Conservation (phyloP, 352 stramenopile genomes). For the Blastocystis sp. region DNA sequence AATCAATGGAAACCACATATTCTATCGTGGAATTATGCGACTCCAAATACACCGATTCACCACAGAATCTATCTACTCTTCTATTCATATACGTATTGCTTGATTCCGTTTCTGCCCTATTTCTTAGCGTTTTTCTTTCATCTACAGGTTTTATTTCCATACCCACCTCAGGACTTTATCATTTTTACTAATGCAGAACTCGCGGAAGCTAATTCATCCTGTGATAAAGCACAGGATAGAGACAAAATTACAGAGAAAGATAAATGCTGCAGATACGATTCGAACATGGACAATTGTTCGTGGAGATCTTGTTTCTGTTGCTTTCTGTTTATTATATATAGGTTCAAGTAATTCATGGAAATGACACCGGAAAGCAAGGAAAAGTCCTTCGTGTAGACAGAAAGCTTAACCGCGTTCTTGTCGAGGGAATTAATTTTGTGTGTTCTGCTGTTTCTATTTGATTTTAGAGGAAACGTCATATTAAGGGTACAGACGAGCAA, state of each 20-base stretch:
- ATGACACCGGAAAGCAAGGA: slow-evolving; percentile 63
- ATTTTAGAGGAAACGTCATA: slow-evolving; percentile 41
- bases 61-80: not conserved
- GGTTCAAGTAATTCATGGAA: slow-evolving; percentile 62
- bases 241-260: slow-evolving; percentile 21
- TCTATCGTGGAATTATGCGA: not conserved
- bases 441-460: not conserved
- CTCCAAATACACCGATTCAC: not conserved
- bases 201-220: not conserved
- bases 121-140: not conserved
- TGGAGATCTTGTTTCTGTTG: not conserved
- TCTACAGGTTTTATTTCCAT: not conserved
- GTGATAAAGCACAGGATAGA: slow-evolving; percentile 31
- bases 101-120: not conserved
- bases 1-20: not conserved
- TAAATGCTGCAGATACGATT: slow-evolving; percentile 47
- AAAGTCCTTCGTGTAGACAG: slow-evolving; percentile 62
- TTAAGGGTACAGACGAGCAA: slow-evolving; percentile 37
- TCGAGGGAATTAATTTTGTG: slow-evolving; percentile 64
- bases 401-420: slow-evolving; percentile 61
- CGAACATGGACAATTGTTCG: slow-evolving; percentile 37
- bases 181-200: slow-evolving; percentile 3
- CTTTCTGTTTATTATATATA: not conserved
- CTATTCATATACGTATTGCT: not conserved
- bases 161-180: not conserved